phyloP scores from a whole-genome alignment of 2,329 filamentous ascomycete genomes.

The Talaromyces verruculosus region DNA sequence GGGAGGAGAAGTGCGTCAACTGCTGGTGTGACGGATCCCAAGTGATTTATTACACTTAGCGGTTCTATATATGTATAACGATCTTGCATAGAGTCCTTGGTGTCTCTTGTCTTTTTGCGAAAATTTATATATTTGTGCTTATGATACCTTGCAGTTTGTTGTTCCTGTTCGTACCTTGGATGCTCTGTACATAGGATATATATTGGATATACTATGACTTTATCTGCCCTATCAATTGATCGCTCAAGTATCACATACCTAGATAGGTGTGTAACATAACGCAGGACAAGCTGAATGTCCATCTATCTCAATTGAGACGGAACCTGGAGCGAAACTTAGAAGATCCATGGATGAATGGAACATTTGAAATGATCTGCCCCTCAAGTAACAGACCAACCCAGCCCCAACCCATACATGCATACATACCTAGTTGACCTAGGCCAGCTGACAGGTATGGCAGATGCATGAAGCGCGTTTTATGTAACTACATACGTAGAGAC shows the following conservation, averaged over 20 bases:
- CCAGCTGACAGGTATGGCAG: background rate
- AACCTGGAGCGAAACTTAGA: no score
- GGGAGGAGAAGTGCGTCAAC: slow-evolving; percentile 22
- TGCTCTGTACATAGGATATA: slow-evolving; percentile 2
- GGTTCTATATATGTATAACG: background rate
- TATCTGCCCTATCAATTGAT: background rate
- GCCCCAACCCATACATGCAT: background rate
- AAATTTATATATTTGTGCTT: slow-evolving; percentile 8
- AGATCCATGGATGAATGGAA: background rate
- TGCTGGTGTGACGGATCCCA: slow-evolving; percentile 19
- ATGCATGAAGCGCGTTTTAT: background rate
- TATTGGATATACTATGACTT: background rate
- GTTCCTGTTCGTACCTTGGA: background rate
- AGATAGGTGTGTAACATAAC: no score
- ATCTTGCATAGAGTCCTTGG: background rate
- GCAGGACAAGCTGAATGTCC: no score
- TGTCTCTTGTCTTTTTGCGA: background rate
- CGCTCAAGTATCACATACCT: background rate
- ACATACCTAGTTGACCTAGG: background rate
- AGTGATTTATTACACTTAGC: slow-evolving; percentile 16
- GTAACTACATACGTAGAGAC: background rate
- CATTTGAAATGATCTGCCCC: background rate
- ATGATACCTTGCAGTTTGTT: slow-evolving; percentile 6
- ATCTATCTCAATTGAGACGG: no score
- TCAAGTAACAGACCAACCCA: background rate